phyloP scores from a whole-genome alignment of 345 rosid species.

The Lepidium sativum region DNA sequence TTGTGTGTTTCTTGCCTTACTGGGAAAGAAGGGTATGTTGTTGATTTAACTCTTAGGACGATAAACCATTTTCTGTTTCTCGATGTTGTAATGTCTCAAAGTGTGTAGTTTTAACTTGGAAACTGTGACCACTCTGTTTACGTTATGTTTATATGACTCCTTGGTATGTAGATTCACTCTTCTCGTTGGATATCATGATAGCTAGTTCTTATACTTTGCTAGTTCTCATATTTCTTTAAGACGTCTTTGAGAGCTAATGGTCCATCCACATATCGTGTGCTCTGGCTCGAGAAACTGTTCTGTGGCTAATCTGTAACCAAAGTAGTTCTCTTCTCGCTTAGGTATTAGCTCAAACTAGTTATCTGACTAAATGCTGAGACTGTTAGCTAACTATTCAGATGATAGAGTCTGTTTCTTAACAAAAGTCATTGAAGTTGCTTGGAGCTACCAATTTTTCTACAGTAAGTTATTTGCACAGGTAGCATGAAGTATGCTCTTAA shows the following conservation, averaged over 20 bases:
- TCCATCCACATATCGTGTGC: background rate
- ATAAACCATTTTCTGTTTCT: background rate
- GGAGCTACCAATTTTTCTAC: conserved; percentile 3
- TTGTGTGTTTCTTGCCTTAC: conserved; percentile 65
- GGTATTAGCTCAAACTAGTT: background rate
- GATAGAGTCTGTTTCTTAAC: background rate
- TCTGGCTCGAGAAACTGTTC: background rate
- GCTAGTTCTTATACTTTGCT: background rate
- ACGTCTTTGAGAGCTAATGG: background rate
- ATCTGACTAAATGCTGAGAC: background rate
- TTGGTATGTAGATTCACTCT: background rate
- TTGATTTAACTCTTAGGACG: background rate
- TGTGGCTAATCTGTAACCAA: background rate
- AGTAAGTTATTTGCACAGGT: background rate
- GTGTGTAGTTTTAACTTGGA: background rate
- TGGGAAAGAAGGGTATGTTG: conserved; percentile 72
- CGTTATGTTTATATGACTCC: background rate
- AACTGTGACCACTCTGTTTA: background rate
- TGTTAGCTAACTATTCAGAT: too few relatives aligned
- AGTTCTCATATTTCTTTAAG: too few relatives aligned
- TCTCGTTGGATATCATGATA: background rate
- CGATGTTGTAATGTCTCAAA: background rate
- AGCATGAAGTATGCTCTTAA: background rate
- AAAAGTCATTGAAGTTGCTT: background rate
- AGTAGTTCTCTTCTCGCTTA: background rate